These are phyloP conservation scores for Fusarium continuum DNA, from an alignment of 2,329 filamentous ascomycete species.

Conservation along the genomic window DNA sequence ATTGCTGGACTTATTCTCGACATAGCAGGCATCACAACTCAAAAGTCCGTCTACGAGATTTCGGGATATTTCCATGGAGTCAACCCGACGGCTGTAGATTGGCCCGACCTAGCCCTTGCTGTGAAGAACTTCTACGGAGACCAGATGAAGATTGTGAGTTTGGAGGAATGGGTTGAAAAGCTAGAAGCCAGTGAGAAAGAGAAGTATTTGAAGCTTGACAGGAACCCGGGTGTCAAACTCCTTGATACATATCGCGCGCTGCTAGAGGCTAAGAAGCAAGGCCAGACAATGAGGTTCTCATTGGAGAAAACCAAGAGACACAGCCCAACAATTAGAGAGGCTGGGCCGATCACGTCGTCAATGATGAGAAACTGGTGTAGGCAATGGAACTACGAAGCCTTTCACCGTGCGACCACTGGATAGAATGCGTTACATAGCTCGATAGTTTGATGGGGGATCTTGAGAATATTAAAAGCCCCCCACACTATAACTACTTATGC, in stretches of 20 bases:
- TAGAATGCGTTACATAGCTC: too few relatives aligned
- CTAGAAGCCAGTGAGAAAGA: not conserved
- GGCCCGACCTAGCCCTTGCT: not conserved
- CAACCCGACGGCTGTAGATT: not conserved
- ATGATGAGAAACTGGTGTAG: conserved; percentile 11
- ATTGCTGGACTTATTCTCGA: not conserved
- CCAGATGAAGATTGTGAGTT: not conserved
- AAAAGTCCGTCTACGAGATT: not conserved
- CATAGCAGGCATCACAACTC: not conserved
- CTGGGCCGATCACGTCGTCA: not conserved
- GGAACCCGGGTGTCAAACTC: not conserved
- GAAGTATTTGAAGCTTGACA: not conserved
- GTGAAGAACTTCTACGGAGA: not conserved
- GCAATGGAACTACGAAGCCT: not conserved
- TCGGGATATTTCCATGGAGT: conserved; percentile 10
- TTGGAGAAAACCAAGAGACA: not conserved
- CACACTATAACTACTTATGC: too few relatives aligned
- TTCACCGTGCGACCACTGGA: too few relatives aligned
- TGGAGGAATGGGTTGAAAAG: not conserved
- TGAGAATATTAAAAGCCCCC: too few relatives aligned
- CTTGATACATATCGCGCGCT: not conserved
- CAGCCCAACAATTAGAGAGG: not conserved
- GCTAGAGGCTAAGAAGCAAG: not conserved
- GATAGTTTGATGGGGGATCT: too few relatives aligned
- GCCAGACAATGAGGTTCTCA: not conserved